phyloP scores from a whole-genome alignment of 768 basidiomycete genomes.

The Calocybe cyanea region DNA sequence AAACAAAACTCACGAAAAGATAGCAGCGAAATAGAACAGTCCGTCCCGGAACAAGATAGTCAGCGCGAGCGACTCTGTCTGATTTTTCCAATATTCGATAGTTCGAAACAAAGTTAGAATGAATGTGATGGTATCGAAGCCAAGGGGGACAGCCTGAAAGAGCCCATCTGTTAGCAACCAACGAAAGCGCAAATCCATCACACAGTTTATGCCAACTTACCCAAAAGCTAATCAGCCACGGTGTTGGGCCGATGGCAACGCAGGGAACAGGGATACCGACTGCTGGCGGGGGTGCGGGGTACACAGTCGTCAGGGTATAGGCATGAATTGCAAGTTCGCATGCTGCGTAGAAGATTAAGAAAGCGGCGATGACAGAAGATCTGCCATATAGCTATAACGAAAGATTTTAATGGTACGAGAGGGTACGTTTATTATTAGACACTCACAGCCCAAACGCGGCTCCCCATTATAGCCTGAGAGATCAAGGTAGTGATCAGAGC shows the following conservation, averaged over 20 bases:
- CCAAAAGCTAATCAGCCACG: conserved; percentile 22
- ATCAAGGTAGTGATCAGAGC: conserved; percentile 21
- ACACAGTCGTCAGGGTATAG: conserved; percentile 15
- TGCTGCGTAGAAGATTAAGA: conserved; percentile 11
- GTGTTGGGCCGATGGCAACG: conserved; percentile 18
- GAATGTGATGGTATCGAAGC: conserved; percentile 18
- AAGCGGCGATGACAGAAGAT: conserved; percentile 9
- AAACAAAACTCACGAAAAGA: conserved; percentile 13
- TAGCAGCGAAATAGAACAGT: conserved; percentile 21
- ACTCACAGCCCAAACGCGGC: conserved; percentile 21
- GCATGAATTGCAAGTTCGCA: conserved; percentile 14
- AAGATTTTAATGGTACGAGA: background rate
- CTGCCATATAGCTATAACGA: conserved; percentile 16
- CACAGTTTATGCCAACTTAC: conserved; percentile 7
- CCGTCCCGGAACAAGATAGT: conserved; percentile 16
- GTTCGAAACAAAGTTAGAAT: conserved; percentile 6
- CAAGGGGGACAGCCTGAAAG: conserved; percentile 3
- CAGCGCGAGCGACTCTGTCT: conserved; percentile 5
- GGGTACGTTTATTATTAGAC: background rate
- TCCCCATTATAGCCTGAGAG: conserved; percentile 23
- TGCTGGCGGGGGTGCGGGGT: conserved; percentile 12
- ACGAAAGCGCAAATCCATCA: no score
- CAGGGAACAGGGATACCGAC: conserved; percentile 16
- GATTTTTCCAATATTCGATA: conserved; percentile 5
- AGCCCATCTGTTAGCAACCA: no score